Evolutionary conservation across 306 rosid genomes (phyloP).

Genomic region (Cicer pinnatifidum): DNA sequence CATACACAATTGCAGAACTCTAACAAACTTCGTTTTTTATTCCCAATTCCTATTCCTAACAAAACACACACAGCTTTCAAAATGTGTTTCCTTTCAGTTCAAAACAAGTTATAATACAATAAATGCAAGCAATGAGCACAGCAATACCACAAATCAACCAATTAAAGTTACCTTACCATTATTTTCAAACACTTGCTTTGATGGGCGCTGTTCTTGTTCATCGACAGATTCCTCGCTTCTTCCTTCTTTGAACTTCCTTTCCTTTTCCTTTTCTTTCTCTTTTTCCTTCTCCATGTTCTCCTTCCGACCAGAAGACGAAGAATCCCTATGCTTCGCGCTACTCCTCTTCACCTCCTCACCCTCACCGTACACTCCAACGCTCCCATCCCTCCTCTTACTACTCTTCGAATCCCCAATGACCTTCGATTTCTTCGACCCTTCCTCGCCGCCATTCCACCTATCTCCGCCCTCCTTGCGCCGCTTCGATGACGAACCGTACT

Average conservation of each 20-base stretch:
- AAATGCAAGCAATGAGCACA: conserved; percentile 24
- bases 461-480: conserved; percentile 85
- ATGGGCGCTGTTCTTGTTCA: conserved; percentile 63
- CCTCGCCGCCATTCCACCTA: conserved; percentile 93
- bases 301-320: conserved; percentile 58
- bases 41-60: not conserved
- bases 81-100: conserved; percentile 19
- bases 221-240: conserved; percentile 67
- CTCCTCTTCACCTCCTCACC: conserved; percentile 77
- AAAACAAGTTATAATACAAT: conserved; percentile 3
- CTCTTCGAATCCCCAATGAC: conserved; percentile 70
- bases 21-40: not conserved
- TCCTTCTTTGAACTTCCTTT: conserved; percentile 73
- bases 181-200: conserved; percentile 68
- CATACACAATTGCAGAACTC: conserved; percentile 17
- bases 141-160: conserved; percentile 40
- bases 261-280: conserved; percentile 53
- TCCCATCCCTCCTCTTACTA: conserved; percentile 72
- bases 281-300: conserved; percentile 65
- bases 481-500: conserved; percentile 73
- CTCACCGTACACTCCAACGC: conserved; percentile 67
- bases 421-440: conserved; percentile 71
- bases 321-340: conserved; percentile 83
- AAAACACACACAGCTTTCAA: conserved; percentile 8
- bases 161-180: conserved; percentile 75